Evolutionary conservation across 2,329 filamentous ascomycete genomes (phyloP), one percentile per base, ranked within the genome.

Genomic region (Fusarium miscanthi): DNA sequence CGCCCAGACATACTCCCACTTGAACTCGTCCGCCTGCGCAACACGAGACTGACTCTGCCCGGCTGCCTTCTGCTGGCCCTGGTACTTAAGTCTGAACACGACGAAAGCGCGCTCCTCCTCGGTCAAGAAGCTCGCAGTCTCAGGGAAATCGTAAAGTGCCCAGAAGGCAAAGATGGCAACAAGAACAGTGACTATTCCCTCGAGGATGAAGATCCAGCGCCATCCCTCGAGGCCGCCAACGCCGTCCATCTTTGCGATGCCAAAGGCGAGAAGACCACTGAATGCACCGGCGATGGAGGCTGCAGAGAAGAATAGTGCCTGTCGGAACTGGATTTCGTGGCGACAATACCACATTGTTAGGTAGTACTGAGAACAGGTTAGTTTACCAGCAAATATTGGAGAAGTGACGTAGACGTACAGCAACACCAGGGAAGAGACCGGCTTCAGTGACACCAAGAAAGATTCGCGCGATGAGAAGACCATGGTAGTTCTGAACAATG

Each of bases 231-330:
- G 79, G 0, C 88, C 87, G 1, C 87, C 91, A 2, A 91, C 78
- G 2, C 91, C 91, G 56, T 90, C 85, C 91, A 94, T 93, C 60
- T 91, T 87, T 13, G 86, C 86, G 62, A 94, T 94, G 0, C 85
- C 92, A 43, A 89, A 92, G 0, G 92, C 92, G 3, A 94, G 83
- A 6, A 94, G 85, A 8, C 92, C 92, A 71, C 91, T 92, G 74
- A 94, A 94, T 0, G 91, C 93, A 2, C 94, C 94, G 0, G 93
- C 93, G 1, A 96, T 84, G 0, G 94, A 93, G 0, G 93, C 93
- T 0, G 93, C 93, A 0, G 92, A 93, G 84, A 95, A 97, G 86
- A 96, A 95, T 57, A 95, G 88, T 3, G 93, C 93, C 69, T 87
- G 85, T 2, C 87, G 83, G 27, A 87, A 78, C 59, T 87, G 86